phyloP scores from a whole-genome alignment of 352 stramenopile species.

The Phytophthora pinifolia region DNA sequence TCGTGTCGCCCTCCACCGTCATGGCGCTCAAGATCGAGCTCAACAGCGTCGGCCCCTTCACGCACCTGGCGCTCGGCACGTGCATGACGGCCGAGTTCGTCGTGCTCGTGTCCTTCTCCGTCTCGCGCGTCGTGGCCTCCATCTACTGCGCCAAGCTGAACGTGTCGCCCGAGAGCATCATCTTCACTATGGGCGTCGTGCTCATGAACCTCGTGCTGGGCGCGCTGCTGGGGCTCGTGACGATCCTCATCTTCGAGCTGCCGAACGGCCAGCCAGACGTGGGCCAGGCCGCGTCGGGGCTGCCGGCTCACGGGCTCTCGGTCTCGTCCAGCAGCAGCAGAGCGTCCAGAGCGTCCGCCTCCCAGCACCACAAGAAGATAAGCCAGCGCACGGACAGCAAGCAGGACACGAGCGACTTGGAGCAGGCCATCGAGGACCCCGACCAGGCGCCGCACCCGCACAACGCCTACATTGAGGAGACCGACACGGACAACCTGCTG shows the following conservation, averaged over 20 bases:
- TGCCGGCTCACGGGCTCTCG: too few species aligned
- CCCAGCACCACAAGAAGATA: too few species aligned
- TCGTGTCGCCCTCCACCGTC: slow-evolving; percentile 63
- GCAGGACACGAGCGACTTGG: background rate
- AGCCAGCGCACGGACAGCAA: slow-evolving; percentile 2
- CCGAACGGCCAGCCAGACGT: slow-evolving; percentile 24
- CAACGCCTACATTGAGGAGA: too few species aligned
- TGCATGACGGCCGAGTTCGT: slow-evolving; percentile 76
- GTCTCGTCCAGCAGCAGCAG: too few species aligned
- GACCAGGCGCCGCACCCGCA: slow-evolving; percentile 49
- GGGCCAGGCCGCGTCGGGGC: too few species aligned
- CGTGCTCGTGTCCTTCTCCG: slow-evolving; percentile 68
- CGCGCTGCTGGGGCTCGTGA: slow-evolving; percentile 31
- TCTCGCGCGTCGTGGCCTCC: slow-evolving; percentile 61
- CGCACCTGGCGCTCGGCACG: slow-evolving; percentile 69
- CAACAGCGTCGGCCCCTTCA: slow-evolving; percentile 73
- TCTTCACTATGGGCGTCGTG: slow-evolving; percentile 52
- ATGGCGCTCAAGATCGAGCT: slow-evolving; percentile 83
- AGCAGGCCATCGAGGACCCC: slow-evolving; percentile 1
- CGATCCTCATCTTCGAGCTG: slow-evolving; percentile 48
- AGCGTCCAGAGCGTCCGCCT: too few species aligned
- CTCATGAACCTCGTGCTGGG: slow-evolving; percentile 44
- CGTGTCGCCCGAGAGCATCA: slow-evolving; percentile 48
- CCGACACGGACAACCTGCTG: too few species aligned
- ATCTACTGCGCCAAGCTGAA: slow-evolving; percentile 61